Base-by-base conservation (phyloP, 179 eudicot species). In the Carnegiea gigantea region DNA sequence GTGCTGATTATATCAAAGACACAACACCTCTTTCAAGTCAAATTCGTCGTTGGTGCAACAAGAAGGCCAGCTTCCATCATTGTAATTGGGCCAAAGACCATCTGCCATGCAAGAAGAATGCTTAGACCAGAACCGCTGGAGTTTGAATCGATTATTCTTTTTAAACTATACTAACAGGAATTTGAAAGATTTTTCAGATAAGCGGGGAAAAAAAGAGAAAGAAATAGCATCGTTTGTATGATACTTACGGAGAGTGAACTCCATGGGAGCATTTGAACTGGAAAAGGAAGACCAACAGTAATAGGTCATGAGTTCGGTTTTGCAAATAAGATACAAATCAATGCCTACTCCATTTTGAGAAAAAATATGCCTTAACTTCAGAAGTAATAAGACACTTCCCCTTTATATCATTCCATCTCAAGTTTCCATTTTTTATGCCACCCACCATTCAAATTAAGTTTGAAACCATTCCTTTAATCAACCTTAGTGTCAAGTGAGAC, bases 31-130 rank as follows among this genome's bases (percentile, higher is more conserved):
- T 70, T 93, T 90, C 18, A 77, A 70, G 85, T 95, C 92, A 86
- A 95, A 95, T 33, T 62, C 79, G 26, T 91, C 74, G 49, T 90
- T 84, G 72, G 86, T 81, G 86, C 98, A 95, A 80, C 98, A 95
- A 75, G 97, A 81, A 64, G 98, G 98, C 98, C 97, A 95, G 73
- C 88, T 86, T 68, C 98, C 98, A 84, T 95, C 98, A 77, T 95
- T 93, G 89, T 95, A 95, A 86, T 95, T 93, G 40, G 98, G 86
- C 98, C 98, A 95, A 77, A 95, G 86, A 73, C 98, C 98, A 91
- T 93, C 98, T 93, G 89, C 76, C 78, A 28, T 46, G 72, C 71
- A 81, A 82, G 44, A 83, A 60, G 17, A 70, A 75, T 38, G 59
- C 62, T 59, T 21, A 71, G 46, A n/a, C 17, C 6, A 4, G 73